Conservation (phyloP, 371 early-diverging fungal genomes). For the Mortierella sp. region DNA sequence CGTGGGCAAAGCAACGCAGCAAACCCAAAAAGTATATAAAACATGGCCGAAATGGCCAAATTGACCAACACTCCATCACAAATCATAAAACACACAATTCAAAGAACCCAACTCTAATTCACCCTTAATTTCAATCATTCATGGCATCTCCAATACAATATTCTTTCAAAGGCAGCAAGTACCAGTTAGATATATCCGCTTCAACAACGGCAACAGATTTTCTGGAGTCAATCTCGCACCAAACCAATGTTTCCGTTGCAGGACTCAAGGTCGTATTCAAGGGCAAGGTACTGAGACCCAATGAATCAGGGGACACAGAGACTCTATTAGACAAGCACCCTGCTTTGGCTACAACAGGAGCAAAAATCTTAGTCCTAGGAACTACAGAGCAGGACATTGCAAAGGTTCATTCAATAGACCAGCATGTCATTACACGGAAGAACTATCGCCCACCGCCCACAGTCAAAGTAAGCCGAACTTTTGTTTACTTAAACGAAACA, state of each 20-base stretch:
- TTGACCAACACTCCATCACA: neutral
- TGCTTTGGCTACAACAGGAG: slow-evolving; percentile 23
- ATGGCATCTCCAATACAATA: slow-evolving; percentile 59
- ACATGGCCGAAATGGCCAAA: too few species aligned
- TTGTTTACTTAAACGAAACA: neutral
- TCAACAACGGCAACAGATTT: slow-evolving; percentile 55
- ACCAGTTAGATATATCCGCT: slow-evolving; percentile 43
- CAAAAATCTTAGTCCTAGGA: slow-evolving; percentile 70
- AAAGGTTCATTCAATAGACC: slow-evolving; percentile 60
- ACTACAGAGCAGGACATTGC: slow-evolving; percentile 59
- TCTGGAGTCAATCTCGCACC: slow-evolving; percentile 55
- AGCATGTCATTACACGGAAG: slow-evolving; percentile 55
- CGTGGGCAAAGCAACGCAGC: slow-evolving; percentile 1
- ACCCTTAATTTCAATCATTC: slow-evolving; percentile 44
- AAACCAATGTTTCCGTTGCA: slow-evolving; percentile 57
- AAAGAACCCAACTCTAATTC: neutral
- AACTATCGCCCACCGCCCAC: slow-evolving; percentile 33
- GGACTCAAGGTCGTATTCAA: slow-evolving; percentile 67
- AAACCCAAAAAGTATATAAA: neutral
- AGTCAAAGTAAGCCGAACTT: slow-evolving; percentile 9
- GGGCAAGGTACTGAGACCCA: slow-evolving; percentile 60
- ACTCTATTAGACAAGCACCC: slow-evolving; percentile 24
- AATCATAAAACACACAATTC: neutral
- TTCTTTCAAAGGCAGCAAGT: slow-evolving; percentile 58
- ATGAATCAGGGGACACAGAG: slow-evolving; percentile 16